Conservation (phyloP, 352 stramenopile species). For the Globisporangium barbulae region DNA sequence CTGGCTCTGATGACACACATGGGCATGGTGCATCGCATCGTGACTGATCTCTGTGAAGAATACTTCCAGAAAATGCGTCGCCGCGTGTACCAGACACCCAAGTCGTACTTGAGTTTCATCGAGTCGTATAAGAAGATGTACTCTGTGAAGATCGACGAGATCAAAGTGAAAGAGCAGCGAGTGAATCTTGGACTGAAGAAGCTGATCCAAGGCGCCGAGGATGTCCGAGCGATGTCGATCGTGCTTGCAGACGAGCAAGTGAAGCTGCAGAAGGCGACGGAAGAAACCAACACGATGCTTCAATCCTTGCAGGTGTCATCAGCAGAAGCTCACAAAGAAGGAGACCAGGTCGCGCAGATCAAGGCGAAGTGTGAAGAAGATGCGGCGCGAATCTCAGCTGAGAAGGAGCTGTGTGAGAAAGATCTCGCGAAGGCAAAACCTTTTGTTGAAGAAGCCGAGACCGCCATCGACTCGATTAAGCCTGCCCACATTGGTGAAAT, state of each 20-base stretch:
- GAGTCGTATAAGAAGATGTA: conserved; percentile 98
- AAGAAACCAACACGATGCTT: conserved; percentile 98
- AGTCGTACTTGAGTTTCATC: conserved; percentile 98
- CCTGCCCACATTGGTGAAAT: conserved; percentile 97
- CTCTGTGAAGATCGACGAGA: conserved; percentile 89
- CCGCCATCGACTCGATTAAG: conserved; percentile 97
- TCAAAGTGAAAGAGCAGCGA: conserved; percentile 96
- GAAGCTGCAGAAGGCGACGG: conserved; percentile 95
- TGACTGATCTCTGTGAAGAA: conserved; percentile 96
- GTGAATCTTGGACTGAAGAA: conserved; percentile 98
- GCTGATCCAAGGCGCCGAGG: conserved; percentile 95
- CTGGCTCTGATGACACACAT: conserved; percentile 96
- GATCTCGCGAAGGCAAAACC: conserved; percentile 98
- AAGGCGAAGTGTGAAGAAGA: conserved; percentile 97
- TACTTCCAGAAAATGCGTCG: conserved; percentile 98
- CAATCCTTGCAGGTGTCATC: conserved; percentile 94
- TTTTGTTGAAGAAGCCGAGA: conserved; percentile 97
- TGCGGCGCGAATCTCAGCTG: conserved; percentile 91
- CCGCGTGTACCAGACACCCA: conserved; percentile 97
- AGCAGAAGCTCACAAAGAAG: conserved; percentile 96
- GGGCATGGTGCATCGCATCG: conserved; percentile 97
- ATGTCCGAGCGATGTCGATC: conserved; percentile 97
- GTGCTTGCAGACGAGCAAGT: conserved; percentile 95
- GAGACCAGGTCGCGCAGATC: conserved; percentile 95
- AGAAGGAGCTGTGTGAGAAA: conserved; percentile 94